Conservation (phyloP, 2,329 filamentous ascomycete genomes). For the Chaetomiaceae sp. region DNA sequence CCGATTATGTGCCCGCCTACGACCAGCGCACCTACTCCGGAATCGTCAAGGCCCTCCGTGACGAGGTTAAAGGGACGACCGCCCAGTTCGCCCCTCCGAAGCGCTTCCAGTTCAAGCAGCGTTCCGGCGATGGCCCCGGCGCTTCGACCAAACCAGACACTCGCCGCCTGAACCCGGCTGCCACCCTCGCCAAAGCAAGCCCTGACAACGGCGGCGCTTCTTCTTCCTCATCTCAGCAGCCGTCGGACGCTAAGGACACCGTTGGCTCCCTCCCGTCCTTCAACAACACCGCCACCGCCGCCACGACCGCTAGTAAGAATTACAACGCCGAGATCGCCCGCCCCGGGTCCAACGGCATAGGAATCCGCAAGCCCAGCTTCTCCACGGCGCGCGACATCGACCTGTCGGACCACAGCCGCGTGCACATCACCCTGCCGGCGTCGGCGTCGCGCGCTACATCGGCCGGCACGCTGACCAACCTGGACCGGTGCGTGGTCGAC, state of each 20-base stretch:
- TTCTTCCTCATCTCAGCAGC: background rate
- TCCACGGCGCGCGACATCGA: slow-evolving; percentile 54
- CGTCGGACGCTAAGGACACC: slow-evolving; percentile 29
- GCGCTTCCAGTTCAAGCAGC: slow-evolving; percentile 71
- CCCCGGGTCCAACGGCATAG: slow-evolving; percentile 25
- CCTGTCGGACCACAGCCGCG: slow-evolving; percentile 59
- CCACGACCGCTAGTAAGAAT: slow-evolving; percentile 32
- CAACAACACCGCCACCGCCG: background rate
- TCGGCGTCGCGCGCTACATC: slow-evolving; percentile 65
- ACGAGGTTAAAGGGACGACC: slow-evolving; percentile 67
- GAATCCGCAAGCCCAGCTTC: slow-evolving; percentile 57
- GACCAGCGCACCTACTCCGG: slow-evolving; percentile 80
- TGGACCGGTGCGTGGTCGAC: slow-evolving; percentile 70
- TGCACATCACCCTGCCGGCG: slow-evolving; percentile 71
- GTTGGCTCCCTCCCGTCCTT: slow-evolving; percentile 34
- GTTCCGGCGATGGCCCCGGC: slow-evolving; percentile 24
- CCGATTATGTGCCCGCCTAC: slow-evolving; percentile 76
- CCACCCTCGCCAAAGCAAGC: background rate
- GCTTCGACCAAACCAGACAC: slow-evolving; percentile 37
- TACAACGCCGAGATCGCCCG: slow-evolving; percentile 53
- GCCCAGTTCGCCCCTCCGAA: slow-evolving; percentile 64
- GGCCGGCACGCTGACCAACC: slow-evolving; percentile 64
- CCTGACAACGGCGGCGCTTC: background rate
- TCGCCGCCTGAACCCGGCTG: slow-evolving; percentile 29
- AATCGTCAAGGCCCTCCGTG: slow-evolving; percentile 73